Conservation (phyloP, 2,329 filamentous ascomycete genomes). For the Exophiala dermatitidis region DNA sequence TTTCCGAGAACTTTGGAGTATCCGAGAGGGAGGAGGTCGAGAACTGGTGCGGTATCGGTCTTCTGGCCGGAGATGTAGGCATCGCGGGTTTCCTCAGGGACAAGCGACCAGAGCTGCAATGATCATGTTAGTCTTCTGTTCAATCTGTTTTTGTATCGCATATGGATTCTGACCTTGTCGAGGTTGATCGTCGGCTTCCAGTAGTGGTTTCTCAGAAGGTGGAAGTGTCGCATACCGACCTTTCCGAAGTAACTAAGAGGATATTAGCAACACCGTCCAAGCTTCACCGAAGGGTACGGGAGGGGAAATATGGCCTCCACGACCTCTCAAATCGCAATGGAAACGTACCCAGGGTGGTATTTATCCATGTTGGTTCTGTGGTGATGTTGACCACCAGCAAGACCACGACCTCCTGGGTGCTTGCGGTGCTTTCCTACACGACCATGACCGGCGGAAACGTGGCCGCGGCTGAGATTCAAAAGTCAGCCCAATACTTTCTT, state of each 20-base stretch:
- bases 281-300: neutral
- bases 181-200: constrained; percentile 99
- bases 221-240: constrained; percentile 93
- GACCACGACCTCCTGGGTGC: constrained; percentile 70
- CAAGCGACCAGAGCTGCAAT: constrained; percentile 80
- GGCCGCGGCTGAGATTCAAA: constrained; percentile 64
- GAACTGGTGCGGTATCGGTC: constrained; percentile 88
- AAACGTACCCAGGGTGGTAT: constrained; percentile 97
- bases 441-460: constrained; percentile 97
- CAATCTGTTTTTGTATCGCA: neutral
- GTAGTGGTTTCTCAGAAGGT: constrained; percentile 90
- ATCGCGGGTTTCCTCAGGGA: constrained; percentile 86
- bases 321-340: constrained; percentile 40
- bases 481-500: constrained; percentile 27
- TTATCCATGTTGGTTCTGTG: constrained; percentile 89
- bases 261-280: constrained; percentile 7
- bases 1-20: constrained; percentile 99
- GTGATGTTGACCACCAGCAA: constrained; percentile 99
- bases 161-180: constrained; percentile 67
- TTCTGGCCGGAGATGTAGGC: constrained; percentile 76
- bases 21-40: constrained; percentile 93
- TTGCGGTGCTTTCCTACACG: constrained; percentile 99
- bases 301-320: neutral
- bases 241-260: constrained; percentile 55
- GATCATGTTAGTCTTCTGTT: constrained; percentile 7